phyloP scores from a whole-genome alignment of 257 asterid genomes.

The Gentiana macrophylla region DNA sequence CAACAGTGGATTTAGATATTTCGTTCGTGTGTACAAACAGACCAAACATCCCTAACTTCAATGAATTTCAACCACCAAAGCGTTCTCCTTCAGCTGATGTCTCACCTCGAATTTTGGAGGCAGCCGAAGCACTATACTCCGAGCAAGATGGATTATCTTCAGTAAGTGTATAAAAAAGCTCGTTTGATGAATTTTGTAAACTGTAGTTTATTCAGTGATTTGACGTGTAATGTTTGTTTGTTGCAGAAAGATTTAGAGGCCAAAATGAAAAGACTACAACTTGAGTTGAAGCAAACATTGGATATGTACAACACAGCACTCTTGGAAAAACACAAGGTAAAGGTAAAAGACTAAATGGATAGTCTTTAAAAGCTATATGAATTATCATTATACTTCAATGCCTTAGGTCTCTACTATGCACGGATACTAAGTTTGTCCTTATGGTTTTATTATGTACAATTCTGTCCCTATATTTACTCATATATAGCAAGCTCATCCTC shows the following conservation, averaged over 20 bases:
- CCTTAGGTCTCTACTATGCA: no score
- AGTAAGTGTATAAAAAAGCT: slow-evolving; percentile 20
- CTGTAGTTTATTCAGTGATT: not conserved
- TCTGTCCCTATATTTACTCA: not conserved
- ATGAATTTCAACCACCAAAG: slow-evolving; percentile 10
- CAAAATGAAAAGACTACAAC: slow-evolving; percentile 43
- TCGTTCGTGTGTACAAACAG: slow-evolving; percentile 12
- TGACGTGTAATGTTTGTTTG: not conserved
- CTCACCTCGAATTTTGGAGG: slow-evolving; percentile 16
- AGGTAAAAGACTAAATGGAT: not conserved
- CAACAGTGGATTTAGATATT: slow-evolving; percentile 14
- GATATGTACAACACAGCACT: slow-evolving; percentile 55
- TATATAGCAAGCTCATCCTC: not conserved
- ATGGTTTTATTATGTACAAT: not conserved
- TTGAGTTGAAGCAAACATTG: slow-evolving; percentile 60
- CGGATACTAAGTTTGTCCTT: not conserved
- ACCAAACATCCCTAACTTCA: slow-evolving; percentile 12
- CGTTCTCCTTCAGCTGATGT: slow-evolving; percentile 21
- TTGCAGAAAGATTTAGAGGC: slow-evolving; percentile 24
- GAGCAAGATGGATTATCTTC: slow-evolving; percentile 16
- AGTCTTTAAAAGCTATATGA: not conserved
- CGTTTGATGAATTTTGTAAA: not conserved
- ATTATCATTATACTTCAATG: not conserved
- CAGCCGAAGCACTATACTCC: slow-evolving; percentile 13
- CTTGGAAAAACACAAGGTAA: slow-evolving; percentile 56